Evolutionary conservation across 1,284 basidiomycete genomes (phyloP), one percentile per base, ranked within the genome.

Genomic region (Lignosus rhinocerotis): DNA sequence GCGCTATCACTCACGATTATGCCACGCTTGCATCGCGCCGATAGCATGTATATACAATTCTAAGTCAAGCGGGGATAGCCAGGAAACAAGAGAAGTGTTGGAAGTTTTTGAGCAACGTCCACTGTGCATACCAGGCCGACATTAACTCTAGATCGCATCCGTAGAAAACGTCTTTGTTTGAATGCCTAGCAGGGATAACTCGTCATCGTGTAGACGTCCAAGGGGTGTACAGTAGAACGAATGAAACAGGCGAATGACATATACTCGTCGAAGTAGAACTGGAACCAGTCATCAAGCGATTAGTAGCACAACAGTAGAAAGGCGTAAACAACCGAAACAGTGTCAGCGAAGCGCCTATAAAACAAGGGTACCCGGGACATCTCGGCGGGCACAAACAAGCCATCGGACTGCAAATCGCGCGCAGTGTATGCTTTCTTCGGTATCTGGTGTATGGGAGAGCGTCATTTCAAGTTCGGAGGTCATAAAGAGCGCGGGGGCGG

Each of bases 401-500:
- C 45, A 56, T 36, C n/a, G 21, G 30, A 49, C 36, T 39, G 51
- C 52, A 45, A 51, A 50, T 53, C 45, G 50, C 46, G 51, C 31
- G 19, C 19, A 25, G 55, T 33, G 42, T 47, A 31, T 41, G 47
- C 21, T 33, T 25, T 43, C 16, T 42, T 50, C 7, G 21, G 32
- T 48, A 44, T 58, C 56, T 32, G 50, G 49, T 17, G 48, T 36
- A 41, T 8, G 33, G n/a, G n/a, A n/a, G n/a, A 14, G 42, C 33
- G 44, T 36, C 44, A 32, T 34, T 25, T 32, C 33, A 32, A 32
- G 8, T n/a, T 39, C 31, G 30, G 31, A 21, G 32, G 21, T 53
- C 51, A 64, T 48, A 64, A 39, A 21, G 53, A 44, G 54, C 63
- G 63, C 51, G 63, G 60, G 42, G 60, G 62, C 32, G 63, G 51